Conservation (phyloP, 345 rosid species). For the Rubroshorea leprosula region DNA sequence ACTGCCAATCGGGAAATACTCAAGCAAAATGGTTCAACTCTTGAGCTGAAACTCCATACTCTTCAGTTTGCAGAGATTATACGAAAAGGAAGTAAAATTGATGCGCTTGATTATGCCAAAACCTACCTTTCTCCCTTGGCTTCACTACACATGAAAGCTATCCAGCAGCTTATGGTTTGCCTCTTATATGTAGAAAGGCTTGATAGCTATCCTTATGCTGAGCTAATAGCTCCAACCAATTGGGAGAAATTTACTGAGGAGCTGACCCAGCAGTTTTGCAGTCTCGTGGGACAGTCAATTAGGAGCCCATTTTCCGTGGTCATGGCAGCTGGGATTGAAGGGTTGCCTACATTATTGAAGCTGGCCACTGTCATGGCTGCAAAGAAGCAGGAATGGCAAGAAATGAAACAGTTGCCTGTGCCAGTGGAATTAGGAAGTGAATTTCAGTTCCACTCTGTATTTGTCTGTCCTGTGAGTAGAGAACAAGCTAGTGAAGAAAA, state of each 20-base stretch:
- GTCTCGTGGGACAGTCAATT: constrained; percentile 42
- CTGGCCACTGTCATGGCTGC: constrained; percentile 59
- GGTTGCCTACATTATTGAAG: constrained; percentile 63
- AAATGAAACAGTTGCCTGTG: constrained; percentile 56
- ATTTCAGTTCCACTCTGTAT: constrained; percentile 67
- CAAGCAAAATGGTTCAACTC: constrained; percentile 37
- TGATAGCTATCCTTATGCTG: constrained; percentile 52
- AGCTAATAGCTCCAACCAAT: constrained; percentile 32
- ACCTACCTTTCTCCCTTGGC: constrained; percentile 42
- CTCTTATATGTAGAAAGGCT: constrained; percentile 48
- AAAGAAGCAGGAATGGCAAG: constrained; percentile 62
- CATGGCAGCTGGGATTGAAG: constrained; percentile 62
- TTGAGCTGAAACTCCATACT: constrained; percentile 53
- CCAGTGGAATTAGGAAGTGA: constrained; percentile 56
- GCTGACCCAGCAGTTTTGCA: constrained; percentile 43
- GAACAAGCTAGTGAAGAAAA: constrained; percentile 67
- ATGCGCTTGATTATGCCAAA: constrained; percentile 59
- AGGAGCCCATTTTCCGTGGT: constrained; percentile 45
- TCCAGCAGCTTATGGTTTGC: constrained; percentile 50
- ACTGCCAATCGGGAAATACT: constrained; percentile 44
- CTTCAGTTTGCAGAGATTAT: constrained; percentile 59
- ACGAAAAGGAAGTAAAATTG: constrained; percentile 38
- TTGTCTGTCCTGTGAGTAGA: constrained; percentile 68
- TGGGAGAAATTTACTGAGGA: constrained; percentile 52
- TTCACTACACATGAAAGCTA: constrained; percentile 28